Conservation (phyloP, 345 rosid species). For the Pugionium cornutum region DNA sequence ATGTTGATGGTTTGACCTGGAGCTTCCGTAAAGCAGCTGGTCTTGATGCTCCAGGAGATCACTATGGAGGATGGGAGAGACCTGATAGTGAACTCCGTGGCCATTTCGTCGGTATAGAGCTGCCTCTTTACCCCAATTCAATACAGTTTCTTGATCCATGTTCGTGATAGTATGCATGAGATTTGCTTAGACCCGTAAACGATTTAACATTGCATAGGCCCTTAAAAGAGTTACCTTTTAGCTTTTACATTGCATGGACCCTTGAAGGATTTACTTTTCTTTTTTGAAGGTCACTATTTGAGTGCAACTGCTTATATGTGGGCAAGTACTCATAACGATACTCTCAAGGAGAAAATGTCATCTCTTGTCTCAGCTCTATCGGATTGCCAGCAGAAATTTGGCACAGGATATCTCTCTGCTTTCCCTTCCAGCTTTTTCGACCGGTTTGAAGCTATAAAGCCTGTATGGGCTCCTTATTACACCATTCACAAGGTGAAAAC, state of each 20-base stretch:
- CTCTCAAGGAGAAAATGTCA: constrained; percentile 71
- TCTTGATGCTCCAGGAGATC: constrained; percentile 59
- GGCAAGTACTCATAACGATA: constrained; percentile 81
- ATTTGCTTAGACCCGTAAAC: neutral
- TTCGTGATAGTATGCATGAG: neutral
- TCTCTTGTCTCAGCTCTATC: constrained; percentile 66
- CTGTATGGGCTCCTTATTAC: constrained; percentile 98
- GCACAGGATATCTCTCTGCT: constrained; percentile 90
- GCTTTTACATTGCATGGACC: neutral
- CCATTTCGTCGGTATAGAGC: constrained; percentile 77
- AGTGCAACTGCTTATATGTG: constrained; percentile 93
- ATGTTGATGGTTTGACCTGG: constrained; percentile 77
- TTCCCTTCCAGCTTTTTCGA: constrained; percentile 80
- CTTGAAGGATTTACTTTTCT: constrained; percentile 7
- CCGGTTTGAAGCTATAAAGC: constrained; percentile 72
- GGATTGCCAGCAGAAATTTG: constrained; percentile 69
- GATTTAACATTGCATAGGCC: neutral
- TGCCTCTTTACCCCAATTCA: neutral
- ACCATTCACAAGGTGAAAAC: constrained; percentile 81
- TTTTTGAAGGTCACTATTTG: constrained; percentile 82
- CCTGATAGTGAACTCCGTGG: constrained; percentile 77
- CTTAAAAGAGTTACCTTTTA: constrained; percentile 5
- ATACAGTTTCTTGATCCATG: constrained; percentile 8
- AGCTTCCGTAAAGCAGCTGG: constrained; percentile 85
- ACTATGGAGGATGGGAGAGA: constrained; percentile 90